Base-by-base conservation (phyloP, 2,329 filamentous ascomycete species). In the Knufia petricola region DNA sequence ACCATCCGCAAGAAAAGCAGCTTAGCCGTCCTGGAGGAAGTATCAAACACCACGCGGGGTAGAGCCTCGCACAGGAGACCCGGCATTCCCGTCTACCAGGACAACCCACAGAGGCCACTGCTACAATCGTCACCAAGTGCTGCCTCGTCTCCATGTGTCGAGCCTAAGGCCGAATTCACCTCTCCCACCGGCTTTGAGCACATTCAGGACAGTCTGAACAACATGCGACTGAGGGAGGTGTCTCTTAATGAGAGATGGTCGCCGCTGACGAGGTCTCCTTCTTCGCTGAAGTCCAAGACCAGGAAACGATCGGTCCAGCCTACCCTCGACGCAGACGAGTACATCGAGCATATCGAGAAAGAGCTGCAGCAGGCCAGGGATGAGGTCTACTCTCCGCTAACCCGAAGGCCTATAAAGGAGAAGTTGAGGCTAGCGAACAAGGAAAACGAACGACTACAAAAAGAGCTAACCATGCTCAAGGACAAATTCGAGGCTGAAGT, bases 331-430 rank as follows among this genome's bases (percentile, higher is more conserved):
- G 64, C 65, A 8, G 62, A 66, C 21, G 63, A 66, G 48, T 73
- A 74, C 55, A 71, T 74, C 51, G 69, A 73, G 43, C 69, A 73
- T 56, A 66, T 75, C 10, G 72, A 75, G 49, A 60, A 63, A 17
- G 67, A 73, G 53, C 58, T 75, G 20, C 64, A 65, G 15, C 60
- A 66, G 13, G 62, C 65, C 9, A 66, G 72, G 30, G 63, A 66
- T 19, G 61, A 65, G 13, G 58, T 65, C 41, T 66, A 63, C 28
- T 69, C 69, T n/a, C 66, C 70, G 2, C 54, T 53, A 10, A 55
- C 55, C 37, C 52, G 57, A 28, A 34, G 52, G 10, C 51, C 51
- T 4, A 51, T 58, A 49, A 55, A 58, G 44, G 58, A 60, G 32
- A 59, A 60, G 51, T 46, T 60, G 23, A 54, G 51, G 34, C 62